phyloP scores from a whole-genome alignment of 345 rosid species.

The Rhizophora apiculata region DNA sequence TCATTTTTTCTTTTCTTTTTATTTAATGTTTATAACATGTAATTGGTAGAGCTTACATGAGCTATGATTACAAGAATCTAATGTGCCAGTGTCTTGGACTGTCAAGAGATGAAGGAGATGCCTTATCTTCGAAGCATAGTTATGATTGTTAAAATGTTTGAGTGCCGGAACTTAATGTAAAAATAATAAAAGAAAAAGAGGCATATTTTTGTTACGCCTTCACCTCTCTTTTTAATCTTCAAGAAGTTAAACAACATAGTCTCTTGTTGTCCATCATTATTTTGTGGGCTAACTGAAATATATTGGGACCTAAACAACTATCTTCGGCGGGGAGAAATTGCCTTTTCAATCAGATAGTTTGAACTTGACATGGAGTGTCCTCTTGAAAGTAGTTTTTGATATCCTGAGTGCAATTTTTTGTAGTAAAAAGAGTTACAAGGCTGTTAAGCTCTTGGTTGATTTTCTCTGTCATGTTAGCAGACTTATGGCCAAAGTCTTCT shows the following conservation, averaged over 20 bases:
- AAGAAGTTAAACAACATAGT: not conserved
- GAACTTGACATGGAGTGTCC: not conserved
- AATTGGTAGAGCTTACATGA: no score
- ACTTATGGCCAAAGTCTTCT: not conserved
- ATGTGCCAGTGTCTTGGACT: not conserved
- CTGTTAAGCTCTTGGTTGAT: not conserved
- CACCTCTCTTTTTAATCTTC: not conserved
- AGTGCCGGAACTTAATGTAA: not conserved
- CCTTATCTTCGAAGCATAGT: no score
- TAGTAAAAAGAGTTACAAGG: not conserved
- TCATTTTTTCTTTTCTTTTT: not conserved
- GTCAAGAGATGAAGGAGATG: not conserved
- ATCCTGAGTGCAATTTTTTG: not conserved
- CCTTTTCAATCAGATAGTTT: not conserved
- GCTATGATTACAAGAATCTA: not conserved
- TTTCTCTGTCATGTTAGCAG: not conserved
- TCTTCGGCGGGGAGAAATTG: not conserved
- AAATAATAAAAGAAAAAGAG: not conserved
- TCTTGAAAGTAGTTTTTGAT: slow-evolving; percentile 1
- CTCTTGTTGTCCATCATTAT: not conserved
- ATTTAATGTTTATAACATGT: not conserved
- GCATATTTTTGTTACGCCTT: no score
- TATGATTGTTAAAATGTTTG: not conserved
- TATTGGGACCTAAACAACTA: not conserved
- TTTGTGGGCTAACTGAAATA: not conserved